phyloP scores from a whole-genome alignment of 2,329 filamentous ascomycete species.

The Neopestalotiopsis rosae region DNA sequence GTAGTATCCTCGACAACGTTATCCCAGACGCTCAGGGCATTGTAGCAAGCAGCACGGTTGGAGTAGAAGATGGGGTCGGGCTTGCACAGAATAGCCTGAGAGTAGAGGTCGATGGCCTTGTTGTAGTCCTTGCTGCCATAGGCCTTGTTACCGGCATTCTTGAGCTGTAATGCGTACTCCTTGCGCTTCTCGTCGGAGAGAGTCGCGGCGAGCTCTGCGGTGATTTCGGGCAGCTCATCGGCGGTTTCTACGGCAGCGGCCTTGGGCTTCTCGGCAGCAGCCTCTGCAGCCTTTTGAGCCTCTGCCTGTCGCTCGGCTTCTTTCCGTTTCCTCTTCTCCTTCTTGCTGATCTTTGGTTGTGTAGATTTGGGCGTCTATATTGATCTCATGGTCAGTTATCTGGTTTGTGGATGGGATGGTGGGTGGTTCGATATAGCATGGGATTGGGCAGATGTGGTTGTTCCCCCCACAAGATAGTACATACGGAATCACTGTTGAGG shows the following conservation, averaged over 20 bases:
- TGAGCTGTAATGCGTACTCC: slow-evolving; percentile 87
- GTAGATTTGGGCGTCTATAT: slow-evolving; percentile 49
- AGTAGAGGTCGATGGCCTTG: slow-evolving; percentile 92
- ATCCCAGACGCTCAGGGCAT: slow-evolving; percentile 89
- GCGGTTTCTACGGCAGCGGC: slow-evolving; percentile 58
- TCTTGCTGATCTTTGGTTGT: slow-evolving; percentile 81
- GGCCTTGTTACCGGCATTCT: slow-evolving; percentile 94
- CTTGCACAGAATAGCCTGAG: slow-evolving; percentile 95
- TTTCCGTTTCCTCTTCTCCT: slow-evolving; percentile 87
- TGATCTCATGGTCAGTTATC: background rate
- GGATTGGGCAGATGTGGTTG: background rate
- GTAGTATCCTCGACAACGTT: slow-evolving; percentile 97
- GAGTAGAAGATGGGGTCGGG: slow-evolving; percentile 98
- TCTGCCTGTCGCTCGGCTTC: slow-evolving; percentile 70
- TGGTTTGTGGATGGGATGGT: background rate
- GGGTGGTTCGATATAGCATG: background rate
- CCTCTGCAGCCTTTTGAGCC: slow-evolving; percentile 42
- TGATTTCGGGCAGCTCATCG: slow-evolving; percentile 73
- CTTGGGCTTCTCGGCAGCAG: slow-evolving; percentile 47
- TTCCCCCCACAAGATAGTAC: slow-evolving; percentile 27
- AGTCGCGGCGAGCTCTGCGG: slow-evolving; percentile 59
- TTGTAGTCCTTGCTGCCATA: slow-evolving; percentile 95
- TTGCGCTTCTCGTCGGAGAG: slow-evolving; percentile 73
- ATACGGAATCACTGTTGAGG: slow-evolving; percentile 66
- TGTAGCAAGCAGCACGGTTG: slow-evolving; percentile 97